Evolutionary conservation across 345 rosid genomes (phyloP).

Genomic region (Salix caprea): DNA sequence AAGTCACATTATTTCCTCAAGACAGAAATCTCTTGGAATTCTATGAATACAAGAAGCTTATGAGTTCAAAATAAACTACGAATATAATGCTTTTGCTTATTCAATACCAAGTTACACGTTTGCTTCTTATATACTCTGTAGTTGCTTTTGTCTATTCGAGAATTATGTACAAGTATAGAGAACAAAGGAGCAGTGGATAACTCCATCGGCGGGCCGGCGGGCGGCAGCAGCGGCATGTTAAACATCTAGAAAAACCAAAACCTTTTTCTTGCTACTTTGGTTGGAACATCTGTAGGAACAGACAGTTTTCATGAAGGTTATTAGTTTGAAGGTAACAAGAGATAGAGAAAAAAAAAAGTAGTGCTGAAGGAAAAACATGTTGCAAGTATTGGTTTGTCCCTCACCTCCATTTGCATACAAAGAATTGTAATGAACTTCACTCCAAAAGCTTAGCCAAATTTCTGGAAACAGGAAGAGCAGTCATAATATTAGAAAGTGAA

Average conservation of each 20-base stretch:
- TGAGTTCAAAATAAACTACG: background rate
- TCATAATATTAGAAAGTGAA: background rate
- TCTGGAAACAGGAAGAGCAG: constrained; percentile 34
- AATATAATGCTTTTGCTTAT: background rate
- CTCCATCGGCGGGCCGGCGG: background rate
- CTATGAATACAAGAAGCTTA: background rate
- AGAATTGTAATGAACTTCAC: constrained; percentile 95
- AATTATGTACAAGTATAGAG: background rate
- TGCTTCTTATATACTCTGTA: background rate
- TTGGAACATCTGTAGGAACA: constrained; percentile 67
- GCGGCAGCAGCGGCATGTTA: background rate
- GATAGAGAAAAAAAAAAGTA: no score
- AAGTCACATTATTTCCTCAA: background rate
- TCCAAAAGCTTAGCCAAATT: constrained; percentile 95
- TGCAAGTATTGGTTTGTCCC: background rate
- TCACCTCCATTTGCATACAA: constrained; percentile 80
- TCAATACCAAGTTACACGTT: background rate
- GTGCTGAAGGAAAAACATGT: background rate
- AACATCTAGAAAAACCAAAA: constrained; percentile 69
- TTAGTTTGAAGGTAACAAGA: background rate
- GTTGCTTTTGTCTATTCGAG: background rate
- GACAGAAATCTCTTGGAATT: background rate
- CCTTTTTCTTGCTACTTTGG: constrained; percentile 51
- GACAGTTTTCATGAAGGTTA: background rate
- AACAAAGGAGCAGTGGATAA: background rate